Conservation (phyloP, 345 rosid species). For the Corchorus capsularis region DNA sequence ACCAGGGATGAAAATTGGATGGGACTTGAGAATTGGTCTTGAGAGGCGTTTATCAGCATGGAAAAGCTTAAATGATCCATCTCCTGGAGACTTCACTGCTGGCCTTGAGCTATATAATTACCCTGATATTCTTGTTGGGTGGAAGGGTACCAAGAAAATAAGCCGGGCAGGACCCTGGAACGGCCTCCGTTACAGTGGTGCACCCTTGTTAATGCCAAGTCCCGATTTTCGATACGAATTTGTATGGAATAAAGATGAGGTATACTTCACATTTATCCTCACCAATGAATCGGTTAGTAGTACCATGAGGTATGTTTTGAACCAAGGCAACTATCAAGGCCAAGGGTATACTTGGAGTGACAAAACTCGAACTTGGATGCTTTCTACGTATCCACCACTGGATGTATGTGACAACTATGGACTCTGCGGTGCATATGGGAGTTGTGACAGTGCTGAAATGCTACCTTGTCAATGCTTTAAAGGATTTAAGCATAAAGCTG, state of each 20-base stretch:
- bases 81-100: slow-evolving; percentile 10
- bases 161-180: slow-evolving; percentile 27
- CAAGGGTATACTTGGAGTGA: slow-evolving; percentile 12
- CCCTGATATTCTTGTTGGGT: slow-evolving; percentile 20
- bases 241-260: slow-evolving; percentile 16
- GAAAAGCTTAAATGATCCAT: slow-evolving; percentile 29
- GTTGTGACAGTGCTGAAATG: slow-evolving; percentile 10
- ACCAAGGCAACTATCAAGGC: not conserved
- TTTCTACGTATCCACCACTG: not conserved
- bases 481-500: slow-evolving; percentile 33
- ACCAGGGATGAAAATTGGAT: slow-evolving; percentile 26
- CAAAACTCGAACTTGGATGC: slow-evolving; percentile 1
- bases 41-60: slow-evolving; percentile 23
- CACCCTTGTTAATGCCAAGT: not conserved
- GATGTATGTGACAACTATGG: slow-evolving; percentile 62
- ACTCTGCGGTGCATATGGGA: slow-evolving; percentile 26
- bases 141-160: not conserved
- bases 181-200: slow-evolving; percentile 19
- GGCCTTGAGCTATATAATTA: slow-evolving; percentile 19
- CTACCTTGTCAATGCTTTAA: slow-evolving; percentile 20
- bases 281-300: not conserved
- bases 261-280: not conserved
- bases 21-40: slow-evolving; percentile 7
- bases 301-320: not conserved
- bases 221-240: not conserved